phyloP scores from a whole-genome alignment of 2,329 filamentous ascomycete genomes.

The Dichotomopilus funicola region DNA sequence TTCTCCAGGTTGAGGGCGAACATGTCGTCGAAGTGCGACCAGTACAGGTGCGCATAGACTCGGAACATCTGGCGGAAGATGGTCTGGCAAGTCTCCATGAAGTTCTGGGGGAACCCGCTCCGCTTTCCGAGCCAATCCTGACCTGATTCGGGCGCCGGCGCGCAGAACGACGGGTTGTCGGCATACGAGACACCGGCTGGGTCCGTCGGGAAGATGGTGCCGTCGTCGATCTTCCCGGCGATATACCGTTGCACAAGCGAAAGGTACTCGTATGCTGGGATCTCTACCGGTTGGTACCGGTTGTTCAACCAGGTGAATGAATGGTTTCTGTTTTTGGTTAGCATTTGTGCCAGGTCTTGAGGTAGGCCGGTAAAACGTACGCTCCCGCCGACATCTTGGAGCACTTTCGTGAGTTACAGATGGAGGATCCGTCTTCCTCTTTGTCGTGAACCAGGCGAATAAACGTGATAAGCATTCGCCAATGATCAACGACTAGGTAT shows the following conservation, averaged over 20 bases:
- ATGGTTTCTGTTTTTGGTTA: slow-evolving; percentile 55
- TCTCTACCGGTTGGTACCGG: slow-evolving; percentile 79
- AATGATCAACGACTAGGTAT: slow-evolving; percentile 76
- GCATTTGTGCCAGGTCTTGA: neutral
- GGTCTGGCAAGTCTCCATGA: slow-evolving; percentile 82
- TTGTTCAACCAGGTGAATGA: slow-evolving; percentile 96
- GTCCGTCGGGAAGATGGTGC: slow-evolving; percentile 83
- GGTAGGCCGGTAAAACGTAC: slow-evolving; percentile 50
- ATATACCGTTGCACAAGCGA: slow-evolving; percentile 97
- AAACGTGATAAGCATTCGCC: slow-evolving; percentile 81
- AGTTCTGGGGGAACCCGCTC: slow-evolving; percentile 86
- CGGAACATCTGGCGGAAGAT: slow-evolving; percentile 99
- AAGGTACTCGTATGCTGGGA: slow-evolving; percentile 90
- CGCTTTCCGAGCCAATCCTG: slow-evolving; percentile 81
- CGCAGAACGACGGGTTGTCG: slow-evolving; percentile 51
- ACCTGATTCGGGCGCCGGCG: slow-evolving; percentile 54
- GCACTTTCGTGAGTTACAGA: slow-evolving; percentile 79
- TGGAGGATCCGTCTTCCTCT: slow-evolving; percentile 67
- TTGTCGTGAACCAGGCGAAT: slow-evolving; percentile 82
- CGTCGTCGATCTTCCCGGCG: slow-evolving; percentile 88
- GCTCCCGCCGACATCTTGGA: slow-evolving; percentile 90
- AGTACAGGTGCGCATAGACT: slow-evolving; percentile 96
- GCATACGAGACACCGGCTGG: slow-evolving; percentile 62
- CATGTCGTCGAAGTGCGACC: slow-evolving; percentile 85
- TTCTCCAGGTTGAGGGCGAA: slow-evolving; percentile 77